Evolutionary conservation across 345 rosid species (phyloP).

Genomic region (Salix brachista): DNA sequence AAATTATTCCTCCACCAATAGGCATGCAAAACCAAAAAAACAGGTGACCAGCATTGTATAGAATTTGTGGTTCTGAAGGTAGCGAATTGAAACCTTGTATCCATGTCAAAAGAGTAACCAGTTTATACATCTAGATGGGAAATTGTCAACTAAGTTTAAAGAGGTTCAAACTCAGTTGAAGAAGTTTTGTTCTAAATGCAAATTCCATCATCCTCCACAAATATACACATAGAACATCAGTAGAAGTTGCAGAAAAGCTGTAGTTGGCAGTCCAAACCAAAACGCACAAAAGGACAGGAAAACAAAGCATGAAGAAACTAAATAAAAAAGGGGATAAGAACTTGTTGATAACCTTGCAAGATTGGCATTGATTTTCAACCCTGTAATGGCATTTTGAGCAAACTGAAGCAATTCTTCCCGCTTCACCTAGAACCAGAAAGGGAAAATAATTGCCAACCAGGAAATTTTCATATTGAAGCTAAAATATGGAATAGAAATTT

Average conservation of each 20-base stretch:
- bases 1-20: background rate
- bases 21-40: background rate
- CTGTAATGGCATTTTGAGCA: conserved; percentile 78
- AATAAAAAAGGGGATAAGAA: background rate
- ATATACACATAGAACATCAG: background rate
- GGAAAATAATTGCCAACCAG: conserved; percentile 8
- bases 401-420: conserved; percentile 95
- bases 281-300: conserved; percentile 7
- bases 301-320: background rate
- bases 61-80: background rate
- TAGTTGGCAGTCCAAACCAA: background rate
- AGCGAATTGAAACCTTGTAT: background rate
- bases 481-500: background rate
- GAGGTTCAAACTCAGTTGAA: background rate
- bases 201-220: conserved; percentile 1
- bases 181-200: background rate
- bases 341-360: conserved; percentile 54
- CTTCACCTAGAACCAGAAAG: conserved; percentile 57
- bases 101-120: background rate
- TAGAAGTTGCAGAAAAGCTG: background rate
- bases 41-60: background rate
- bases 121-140: background rate
- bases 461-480: conserved; percentile 9
- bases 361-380: conserved; percentile 75
- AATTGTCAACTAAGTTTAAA: background rate